phyloP scores from a whole-genome alignment of 768 basidiomycete species.

The Boletus sp. region DNA sequence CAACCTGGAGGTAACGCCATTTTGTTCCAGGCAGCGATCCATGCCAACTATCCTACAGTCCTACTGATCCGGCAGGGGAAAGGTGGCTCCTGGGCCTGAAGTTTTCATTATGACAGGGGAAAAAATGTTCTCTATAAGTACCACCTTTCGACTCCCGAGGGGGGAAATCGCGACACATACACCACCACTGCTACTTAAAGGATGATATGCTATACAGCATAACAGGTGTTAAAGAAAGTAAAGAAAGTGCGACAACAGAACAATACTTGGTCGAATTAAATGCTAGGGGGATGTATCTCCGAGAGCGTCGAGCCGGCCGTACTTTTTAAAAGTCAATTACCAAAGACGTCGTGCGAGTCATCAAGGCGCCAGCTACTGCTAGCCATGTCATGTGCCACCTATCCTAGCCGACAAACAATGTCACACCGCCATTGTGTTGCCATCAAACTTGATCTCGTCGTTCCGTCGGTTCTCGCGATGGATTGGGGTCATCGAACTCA shows the following conservation, averaged over 20 bases:
- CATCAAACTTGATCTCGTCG: background rate
- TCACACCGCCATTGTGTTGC: background rate
- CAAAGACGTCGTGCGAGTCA: too few relatives aligned
- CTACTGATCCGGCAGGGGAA: too few relatives aligned
- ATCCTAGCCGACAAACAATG: background rate
- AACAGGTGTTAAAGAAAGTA: background rate
- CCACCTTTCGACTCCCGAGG: too few relatives aligned
- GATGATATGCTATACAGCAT: background rate
- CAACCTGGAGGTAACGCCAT: too few relatives aligned
- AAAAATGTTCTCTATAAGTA: too few relatives aligned
- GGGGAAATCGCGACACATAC: background rate
- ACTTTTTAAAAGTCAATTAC: too few relatives aligned
- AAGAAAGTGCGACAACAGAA: background rate
- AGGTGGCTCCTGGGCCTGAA: too few relatives aligned
- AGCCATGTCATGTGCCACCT: background rate
- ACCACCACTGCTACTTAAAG: background rate
- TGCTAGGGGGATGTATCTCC: background rate
- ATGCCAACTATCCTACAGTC: too few relatives aligned
- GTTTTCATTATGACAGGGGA: too few relatives aligned
- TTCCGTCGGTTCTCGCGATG: background rate
- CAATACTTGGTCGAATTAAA: background rate
- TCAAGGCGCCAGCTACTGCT: background rate
- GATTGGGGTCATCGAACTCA: background rate
- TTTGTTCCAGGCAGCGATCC: too few relatives aligned
- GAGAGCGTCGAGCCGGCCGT: too few relatives aligned